Base-by-base conservation (phyloP, 208 protist genomes). In the Naegleria fowleri region DNA sequence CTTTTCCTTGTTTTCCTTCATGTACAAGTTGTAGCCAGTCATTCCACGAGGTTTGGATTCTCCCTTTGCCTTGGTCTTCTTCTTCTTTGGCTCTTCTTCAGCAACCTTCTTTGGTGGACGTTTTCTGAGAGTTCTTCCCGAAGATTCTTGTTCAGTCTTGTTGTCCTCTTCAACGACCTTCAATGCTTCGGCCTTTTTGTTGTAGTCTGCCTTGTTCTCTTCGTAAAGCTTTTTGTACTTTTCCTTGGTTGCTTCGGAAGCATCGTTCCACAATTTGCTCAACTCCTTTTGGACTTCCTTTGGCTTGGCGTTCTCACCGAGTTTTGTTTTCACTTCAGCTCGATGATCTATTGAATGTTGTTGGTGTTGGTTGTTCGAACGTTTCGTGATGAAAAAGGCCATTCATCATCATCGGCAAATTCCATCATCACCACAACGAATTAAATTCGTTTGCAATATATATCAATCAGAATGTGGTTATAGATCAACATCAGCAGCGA, bases 261-360 rank as follows among this genome's bases (percentile, higher is more conserved):
- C 67, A 36, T 25, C 67, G 25, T 79, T 79, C 67, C 67, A 79
- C 29, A 36, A 13, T 33, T 79, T 79, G 16, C 25, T n/a, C n/a
- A 79, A 79, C 36, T 79, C 67, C 29, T 79, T 79, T 79, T 79
- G 67, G 16, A 79, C 67, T 36, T 79, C 67, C 67, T 79, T 79
- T 79, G 13, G 29, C 1, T 25, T 36, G 16, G n/a, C 67, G 36
- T 79, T n/a, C 29, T 79, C 67, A 79, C 67, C 67, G 29, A 79
- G 16, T 36, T 33, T 0, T 0, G 16, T 79, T 25, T 79, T 79
- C 6, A 79, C 67, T 25, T 7, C 29, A 36, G 16, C 25, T 79
- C 67, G 29, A 36, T 79, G 19, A 9, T 29, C 67, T 79, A 33
- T 79, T n/a, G n/a, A n/a, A n/a, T n/a, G n/a, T n/a, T 36, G 25